Base-by-base conservation (phyloP, 768 basidiomycete species). In the Russula earlei region DNA sequence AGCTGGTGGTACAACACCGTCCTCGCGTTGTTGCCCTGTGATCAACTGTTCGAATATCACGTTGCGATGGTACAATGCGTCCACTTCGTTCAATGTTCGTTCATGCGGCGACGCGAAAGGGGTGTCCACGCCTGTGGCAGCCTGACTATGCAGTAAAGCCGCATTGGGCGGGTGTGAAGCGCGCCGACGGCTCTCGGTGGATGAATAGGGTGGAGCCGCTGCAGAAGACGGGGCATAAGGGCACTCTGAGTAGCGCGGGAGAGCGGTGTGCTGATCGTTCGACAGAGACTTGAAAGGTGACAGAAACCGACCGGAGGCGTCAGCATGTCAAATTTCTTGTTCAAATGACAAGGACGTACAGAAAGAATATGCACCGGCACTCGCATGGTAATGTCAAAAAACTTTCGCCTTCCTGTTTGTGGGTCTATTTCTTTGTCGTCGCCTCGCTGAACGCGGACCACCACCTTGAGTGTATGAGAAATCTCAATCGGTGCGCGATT, bases 281-380 rank as follows among this genome's bases (percentile, higher is more conserved):
- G 58, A 57, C 27, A 60, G 40, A 24, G 46, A 22, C 55, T 62
- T 20, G 11, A 34, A 29, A 24, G 25, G n/a, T 7, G 8, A 34
- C 31, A 15, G 6, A 27, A 36, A 33, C 17, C 1, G 17, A 31
- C 29, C n/a, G 34, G 15, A 25, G 9, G 37, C 8, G 40, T 57
- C 24, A 57, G 38, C 19, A 31, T 38, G 37, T 4, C 20, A 5
- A 20, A 19, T 37, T 24, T 49, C n/a, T 9, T 10, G 11, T 20
- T 1, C 15, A 2, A 2, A 24, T 11, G 49, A 14, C 29, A 31
- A 20, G 47, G 33, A 73, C 86, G 73, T 59, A 91, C 89, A 22
- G 93, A 93, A 50, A 96, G 80, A 43, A 97, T 83, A 55, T 89
- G 84, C 34, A 96, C 77, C 0, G 92, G 92, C 0, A 83, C 82